Base-by-base conservation (phyloP, 345 rosid species). In the Linum trigynum region DNA sequence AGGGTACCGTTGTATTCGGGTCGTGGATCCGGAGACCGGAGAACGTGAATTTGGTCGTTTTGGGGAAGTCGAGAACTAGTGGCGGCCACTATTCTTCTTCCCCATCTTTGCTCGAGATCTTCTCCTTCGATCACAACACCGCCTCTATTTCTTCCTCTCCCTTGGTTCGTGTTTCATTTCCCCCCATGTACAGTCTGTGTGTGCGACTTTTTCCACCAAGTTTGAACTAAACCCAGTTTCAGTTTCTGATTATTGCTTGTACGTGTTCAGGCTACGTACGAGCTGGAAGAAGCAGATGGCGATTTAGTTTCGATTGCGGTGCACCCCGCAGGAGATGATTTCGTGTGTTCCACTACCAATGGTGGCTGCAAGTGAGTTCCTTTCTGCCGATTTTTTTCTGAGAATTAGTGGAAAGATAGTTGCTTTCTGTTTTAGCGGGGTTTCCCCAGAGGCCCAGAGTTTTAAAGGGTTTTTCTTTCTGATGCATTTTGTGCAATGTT, bases 1-100 rank as follows among this genome's bases (percentile, higher is more conserved):
- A 74, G 32, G 84, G 77, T 16, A 61, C 77, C 59, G 88, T 88
- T 64, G 80, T 84, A 51, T 88, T 90, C 66, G 94, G 96, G 64
- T 85, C 98, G 67, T 90, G 98, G 98, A 88, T 92, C 82, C 89
- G 92, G 63, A 80, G 90, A 48, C 90, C 94, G 57, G 96, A 84
- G 79, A 88, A 84, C 67, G 74, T 80, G 60, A 82, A 75, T 70
- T 73, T 81, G 70, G 94, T 79, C 36, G 79, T 90, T 40, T 67
- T 92, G 77, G 91, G 83, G 62, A 84, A 74, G 83, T 83, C 91
- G 1, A 72, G 78, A 60, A 9, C 53, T 48, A 75, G 75, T 51
- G 72, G 75, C 67, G 71, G 62, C 57, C 72, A 83, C 32, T 16
- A 8, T 35, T 16, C 56, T 9, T 39, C 63, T 37, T 73, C 91